These are phyloP conservation scores for Toxicodendron radicans DNA, from an alignment of 345 rosid species.

Conservation along the genomic window DNA sequence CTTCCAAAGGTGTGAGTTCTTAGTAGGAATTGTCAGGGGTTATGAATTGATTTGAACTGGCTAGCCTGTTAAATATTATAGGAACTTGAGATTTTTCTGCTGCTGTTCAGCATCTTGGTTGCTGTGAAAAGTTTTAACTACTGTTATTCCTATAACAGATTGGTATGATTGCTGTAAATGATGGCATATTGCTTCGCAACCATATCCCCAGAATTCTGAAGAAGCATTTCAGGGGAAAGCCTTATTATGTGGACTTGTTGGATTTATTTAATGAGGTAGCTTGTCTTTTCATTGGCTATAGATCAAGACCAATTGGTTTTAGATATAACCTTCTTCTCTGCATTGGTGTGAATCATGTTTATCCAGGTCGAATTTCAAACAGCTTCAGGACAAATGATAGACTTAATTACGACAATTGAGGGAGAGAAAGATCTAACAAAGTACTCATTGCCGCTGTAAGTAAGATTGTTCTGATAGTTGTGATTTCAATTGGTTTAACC, in stretches of 20 bases:
- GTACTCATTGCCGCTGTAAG: constrained; percentile 37
- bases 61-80: background rate
- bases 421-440: constrained; percentile 45
- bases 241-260: constrained; percentile 60
- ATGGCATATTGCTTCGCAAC: constrained; percentile 60
- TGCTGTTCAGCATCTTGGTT: background rate
- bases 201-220: constrained; percentile 64
- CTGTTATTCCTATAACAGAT: constrained; percentile 22
- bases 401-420: constrained; percentile 40
- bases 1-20: constrained; percentile 31
- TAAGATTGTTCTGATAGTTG: constrained; percentile 8
- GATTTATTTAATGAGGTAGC: constrained; percentile 66
- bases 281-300: background rate
- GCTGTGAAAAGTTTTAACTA: background rate
- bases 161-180: constrained; percentile 49
- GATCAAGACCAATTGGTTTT: background rate
- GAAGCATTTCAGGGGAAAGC: constrained; percentile 52
- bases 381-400: constrained; percentile 48
- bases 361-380: constrained; percentile 49
- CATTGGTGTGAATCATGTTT: constrained; percentile 12
- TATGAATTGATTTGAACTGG: background rate
- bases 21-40: background rate
- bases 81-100: background rate
- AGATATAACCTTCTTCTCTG: background rate
- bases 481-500: background rate